Evolutionary conservation across 768 basidiomycete genomes (phyloP).

Genomic region (Suillus brevipes): DNA sequence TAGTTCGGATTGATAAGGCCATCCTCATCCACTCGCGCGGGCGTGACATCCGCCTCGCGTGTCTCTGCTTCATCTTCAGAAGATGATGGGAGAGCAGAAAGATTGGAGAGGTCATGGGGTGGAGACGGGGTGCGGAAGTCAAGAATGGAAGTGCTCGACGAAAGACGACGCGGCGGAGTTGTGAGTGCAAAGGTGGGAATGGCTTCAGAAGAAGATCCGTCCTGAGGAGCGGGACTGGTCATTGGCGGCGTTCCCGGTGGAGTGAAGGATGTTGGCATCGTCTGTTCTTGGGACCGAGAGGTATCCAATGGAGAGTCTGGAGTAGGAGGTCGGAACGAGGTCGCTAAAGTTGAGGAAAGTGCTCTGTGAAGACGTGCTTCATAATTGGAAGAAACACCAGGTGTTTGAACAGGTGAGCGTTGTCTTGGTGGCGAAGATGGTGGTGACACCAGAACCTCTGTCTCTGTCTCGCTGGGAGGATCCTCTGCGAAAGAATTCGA

Average conservation of each 20-base stretch:
- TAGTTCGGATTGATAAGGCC: slow-evolving; percentile 22
- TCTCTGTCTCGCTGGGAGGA: slow-evolving; percentile 25
- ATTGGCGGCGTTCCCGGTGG: slow-evolving; percentile 28
- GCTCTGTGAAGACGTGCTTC: slow-evolving; percentile 20
- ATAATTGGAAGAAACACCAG: slow-evolving; percentile 9
- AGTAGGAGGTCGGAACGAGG: slow-evolving; percentile 13
- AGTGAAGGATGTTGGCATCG: slow-evolving; percentile 16
- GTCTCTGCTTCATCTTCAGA: slow-evolving; percentile 47
- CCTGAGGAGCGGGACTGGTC: slow-evolving; percentile 1
- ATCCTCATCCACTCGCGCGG: slow-evolving; percentile 21
- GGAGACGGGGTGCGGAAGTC: slow-evolving; percentile 67
- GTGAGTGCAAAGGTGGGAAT: slow-evolving; percentile 29
- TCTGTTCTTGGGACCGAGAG: neutral
- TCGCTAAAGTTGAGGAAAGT: slow-evolving; percentile 22
- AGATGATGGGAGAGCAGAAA: slow-evolving; percentile 65
- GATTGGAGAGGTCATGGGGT: slow-evolving; percentile 59
- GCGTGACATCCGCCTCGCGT: slow-evolving; percentile 26
- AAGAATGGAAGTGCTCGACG: slow-evolving; percentile 41
- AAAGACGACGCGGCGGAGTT: slow-evolving; percentile 50
- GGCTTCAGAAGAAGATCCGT: slow-evolving; percentile 10
- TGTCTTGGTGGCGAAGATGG: slow-evolving; percentile 14
- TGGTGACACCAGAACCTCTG: slow-evolving; percentile 28
- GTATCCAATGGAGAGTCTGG: slow-evolving; percentile 1
- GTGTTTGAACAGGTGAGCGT: slow-evolving; percentile 19
- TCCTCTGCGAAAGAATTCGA: slow-evolving; percentile 17